Percentiles rank a stretch among this genome's conserved stretches.
Evolutionary conservation across 2,329 filamentous ascomycete species (phyloP).

Genomic region (Gyromitra esculenta): DNA sequence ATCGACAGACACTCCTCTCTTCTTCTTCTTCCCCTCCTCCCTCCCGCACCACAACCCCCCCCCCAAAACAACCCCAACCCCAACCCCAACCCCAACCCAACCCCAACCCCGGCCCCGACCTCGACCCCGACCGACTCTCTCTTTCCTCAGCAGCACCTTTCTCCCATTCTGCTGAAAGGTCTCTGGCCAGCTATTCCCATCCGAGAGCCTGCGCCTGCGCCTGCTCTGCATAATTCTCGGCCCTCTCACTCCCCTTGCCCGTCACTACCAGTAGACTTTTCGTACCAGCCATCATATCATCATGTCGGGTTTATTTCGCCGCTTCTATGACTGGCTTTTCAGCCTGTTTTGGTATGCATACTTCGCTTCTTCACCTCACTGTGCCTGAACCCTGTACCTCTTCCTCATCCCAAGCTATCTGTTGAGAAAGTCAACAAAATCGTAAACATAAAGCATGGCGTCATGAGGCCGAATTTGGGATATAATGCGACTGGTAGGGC

Average conservation of each 20-base stretch:
- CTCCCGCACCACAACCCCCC: conserved; percentile 39
- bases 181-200: conserved; percentile 31
- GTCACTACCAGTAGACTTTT: conserved; percentile 43
- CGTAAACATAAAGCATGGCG: conserved; percentile 58
- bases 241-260: conserved; percentile 39
- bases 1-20: conserved; percentile 24
- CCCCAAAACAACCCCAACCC: conserved; percentile 23
- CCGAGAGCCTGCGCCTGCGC: conserved; percentile 20
- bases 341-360: conserved; percentile 89
- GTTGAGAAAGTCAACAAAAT: conserved; percentile 41
- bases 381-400: conserved; percentile 12
- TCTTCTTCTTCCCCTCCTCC: conserved; percentile 31
- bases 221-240: conserved; percentile 12
- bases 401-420: conserved; percentile 45
- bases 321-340: conserved; percentile 97
- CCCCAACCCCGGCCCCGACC: conserved; percentile 43
- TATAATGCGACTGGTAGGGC: conserved; percentile 51
- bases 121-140: conserved; percentile 34
- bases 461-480: conserved; percentile 51
- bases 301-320: conserved; percentile 93
- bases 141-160: conserved; percentile 38
- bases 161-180: conserved; percentile 19
- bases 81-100: conserved; percentile 40
- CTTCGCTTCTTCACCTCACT: conserved; percentile 55
- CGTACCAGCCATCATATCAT: conserved; percentile 59